Evolutionary conservation across 805 yeast genomes (phyloP).

Genomic region (Candida corydali): DNA sequence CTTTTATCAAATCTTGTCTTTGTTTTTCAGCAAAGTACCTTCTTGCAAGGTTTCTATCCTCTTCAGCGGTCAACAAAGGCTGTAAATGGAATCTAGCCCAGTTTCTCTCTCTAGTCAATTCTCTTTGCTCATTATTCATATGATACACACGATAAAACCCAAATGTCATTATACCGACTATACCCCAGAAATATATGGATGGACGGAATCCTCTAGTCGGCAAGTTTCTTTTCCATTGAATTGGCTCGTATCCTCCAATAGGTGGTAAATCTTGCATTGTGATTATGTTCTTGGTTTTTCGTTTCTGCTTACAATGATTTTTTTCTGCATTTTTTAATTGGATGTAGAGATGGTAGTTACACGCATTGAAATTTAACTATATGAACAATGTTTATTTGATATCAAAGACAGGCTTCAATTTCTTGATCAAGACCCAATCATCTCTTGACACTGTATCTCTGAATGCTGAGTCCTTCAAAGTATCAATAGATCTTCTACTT

Average conservation of each 20-base stretch:
- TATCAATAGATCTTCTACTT: constrained; percentile 86
- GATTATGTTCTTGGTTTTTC: background rate
- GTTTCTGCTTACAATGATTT: background rate
- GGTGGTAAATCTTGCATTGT: constrained; percentile 90
- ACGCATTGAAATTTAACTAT: too few species aligned
- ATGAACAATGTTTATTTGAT: constrained; percentile 49
- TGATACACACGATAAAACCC: constrained; percentile 66
- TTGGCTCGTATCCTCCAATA: constrained; percentile 75
- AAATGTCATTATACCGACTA: constrained; percentile 60
- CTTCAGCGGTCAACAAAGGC: constrained; percentile 78
- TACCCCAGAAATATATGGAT: constrained; percentile 59
- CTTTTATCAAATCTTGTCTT: constrained; percentile 56
- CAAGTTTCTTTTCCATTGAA: constrained; percentile 85
- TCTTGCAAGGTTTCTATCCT: constrained; percentile 74
- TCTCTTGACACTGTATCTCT: constrained; percentile 90
- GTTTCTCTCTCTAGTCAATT: constrained; percentile 66
- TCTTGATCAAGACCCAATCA: constrained; percentile 90
- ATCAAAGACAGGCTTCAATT: constrained; percentile 83
- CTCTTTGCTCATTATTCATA: constrained; percentile 74
- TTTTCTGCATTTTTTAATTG: constrained; percentile 4
- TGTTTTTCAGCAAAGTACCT: constrained; percentile 60
- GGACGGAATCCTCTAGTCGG: constrained; percentile 87
- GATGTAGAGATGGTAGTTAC: background rate
- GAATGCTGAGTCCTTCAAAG: constrained; percentile 98
- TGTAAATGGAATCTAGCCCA: constrained; percentile 73